phyloP scores from a whole-genome alignment of 108 stramenopile species.

The Skeletonema potamos region DNA sequence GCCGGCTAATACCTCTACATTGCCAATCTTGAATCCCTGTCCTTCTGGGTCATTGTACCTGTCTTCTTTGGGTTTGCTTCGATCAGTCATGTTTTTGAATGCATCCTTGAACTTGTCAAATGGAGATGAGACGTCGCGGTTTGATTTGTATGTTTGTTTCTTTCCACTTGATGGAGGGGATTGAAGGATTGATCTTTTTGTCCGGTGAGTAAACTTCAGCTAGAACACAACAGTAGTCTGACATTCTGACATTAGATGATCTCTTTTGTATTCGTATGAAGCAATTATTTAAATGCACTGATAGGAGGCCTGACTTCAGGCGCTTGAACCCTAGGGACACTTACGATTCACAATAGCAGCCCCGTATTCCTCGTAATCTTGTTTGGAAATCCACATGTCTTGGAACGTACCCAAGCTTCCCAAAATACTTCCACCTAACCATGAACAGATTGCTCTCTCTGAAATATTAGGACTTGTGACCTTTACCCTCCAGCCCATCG shows the following conservation, averaged over 20 bases:
- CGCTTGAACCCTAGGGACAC: conserved; percentile 89
- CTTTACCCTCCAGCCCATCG: conserved; percentile 88
- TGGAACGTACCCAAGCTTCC: conserved; percentile 97
- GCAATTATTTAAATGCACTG: not conserved
- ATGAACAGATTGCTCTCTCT: conserved; percentile 79
- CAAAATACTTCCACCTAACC: conserved; percentile 96
- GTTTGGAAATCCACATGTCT: conserved; percentile 95
- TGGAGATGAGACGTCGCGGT: conserved; percentile 15
- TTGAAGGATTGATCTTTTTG: too few relatives aligned
- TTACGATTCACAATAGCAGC: conserved; percentile 92
- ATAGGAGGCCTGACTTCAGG: not conserved
- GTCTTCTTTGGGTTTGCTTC: not conserved
- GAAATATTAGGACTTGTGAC: conserved; percentile 66
- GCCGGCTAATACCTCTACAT: conserved; percentile 30
- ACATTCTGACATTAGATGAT: too few relatives aligned
- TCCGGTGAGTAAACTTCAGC: too few relatives aligned
- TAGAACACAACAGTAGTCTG: too few relatives aligned
- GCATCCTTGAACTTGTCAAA: conserved; percentile 34
- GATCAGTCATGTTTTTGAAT: conserved; percentile 15
- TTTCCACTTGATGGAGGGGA: conserved; percentile 8
- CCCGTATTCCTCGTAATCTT: conserved; percentile 96
- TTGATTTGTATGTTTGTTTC: conserved; percentile 7
- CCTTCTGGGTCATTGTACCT: not conserved
- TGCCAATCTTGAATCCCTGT: conserved; percentile 30
- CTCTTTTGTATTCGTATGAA: not conserved